Percentiles rank a stretch among this genome's conserved stretches.
These are phyloP conservation scores for Macrotyloma uniflorum DNA, from an alignment of 306 rosid species.

Conservation along the genomic window DNA sequence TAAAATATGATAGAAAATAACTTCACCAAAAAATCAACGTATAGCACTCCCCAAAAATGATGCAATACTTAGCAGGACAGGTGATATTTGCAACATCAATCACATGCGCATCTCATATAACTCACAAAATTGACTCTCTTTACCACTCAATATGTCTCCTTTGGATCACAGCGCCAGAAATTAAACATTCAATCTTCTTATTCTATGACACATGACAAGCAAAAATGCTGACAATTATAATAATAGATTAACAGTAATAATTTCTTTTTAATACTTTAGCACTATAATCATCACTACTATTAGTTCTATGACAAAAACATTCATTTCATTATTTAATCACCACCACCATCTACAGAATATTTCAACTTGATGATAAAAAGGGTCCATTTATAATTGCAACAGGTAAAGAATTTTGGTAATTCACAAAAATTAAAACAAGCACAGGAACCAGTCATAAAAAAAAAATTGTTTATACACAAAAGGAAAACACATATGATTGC, in stretches of 20 bases:
- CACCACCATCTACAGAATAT: background rate
- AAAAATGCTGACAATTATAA: background rate
- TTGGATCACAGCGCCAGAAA: background rate
- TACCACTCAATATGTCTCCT: conserved; percentile 3
- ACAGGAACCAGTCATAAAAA: background rate
- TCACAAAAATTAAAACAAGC: conserved; percentile 16
- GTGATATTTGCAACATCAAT: background rate
- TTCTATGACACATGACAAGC: conserved; percentile 10
- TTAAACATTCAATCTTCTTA: background rate
- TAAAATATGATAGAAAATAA: background rate
- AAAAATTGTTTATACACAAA: background rate
- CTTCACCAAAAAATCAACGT: background rate
- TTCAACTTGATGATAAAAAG: background rate
- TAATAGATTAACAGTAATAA: background rate
- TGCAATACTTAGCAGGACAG: background rate
- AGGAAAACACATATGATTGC: background rate
- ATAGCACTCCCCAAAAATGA: background rate
- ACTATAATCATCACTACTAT: background rate
- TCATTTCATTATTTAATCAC: background rate
- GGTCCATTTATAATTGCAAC: background rate
- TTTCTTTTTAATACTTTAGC: background rate
- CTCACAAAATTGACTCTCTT: conserved; percentile 1
- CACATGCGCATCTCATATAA: background rate
- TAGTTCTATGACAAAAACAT: background rate
- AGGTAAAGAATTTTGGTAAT: background rate